Percentiles rank a stretch among this genome's conserved stretches.
Conservation (phyloP, 352 stramenopile species). For the Vaucheria bursata region DNA sequence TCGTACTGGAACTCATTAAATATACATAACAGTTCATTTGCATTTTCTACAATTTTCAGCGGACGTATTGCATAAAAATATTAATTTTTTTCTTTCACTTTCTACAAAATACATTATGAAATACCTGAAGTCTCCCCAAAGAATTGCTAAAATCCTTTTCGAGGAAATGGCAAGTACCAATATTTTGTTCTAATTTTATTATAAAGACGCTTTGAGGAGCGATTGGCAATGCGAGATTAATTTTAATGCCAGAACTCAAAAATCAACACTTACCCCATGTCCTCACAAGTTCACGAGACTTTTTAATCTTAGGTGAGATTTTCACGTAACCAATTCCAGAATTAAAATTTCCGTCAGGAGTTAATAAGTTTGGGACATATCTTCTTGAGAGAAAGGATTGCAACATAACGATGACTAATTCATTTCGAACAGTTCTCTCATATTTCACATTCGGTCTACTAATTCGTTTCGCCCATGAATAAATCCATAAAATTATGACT, state of each 20-base stretch:
- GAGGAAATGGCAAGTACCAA: too few species aligned
- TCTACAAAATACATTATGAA: too few species aligned
- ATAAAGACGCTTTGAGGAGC: neutral
- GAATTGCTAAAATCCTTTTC: too few species aligned
- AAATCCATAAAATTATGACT: neutral
- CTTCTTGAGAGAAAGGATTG: neutral
- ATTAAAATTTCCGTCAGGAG: slow-evolving; percentile 40
- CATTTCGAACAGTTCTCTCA: neutral
- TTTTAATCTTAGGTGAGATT: slow-evolving; percentile 11
- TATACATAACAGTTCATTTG: too few species aligned
- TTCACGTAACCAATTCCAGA: slow-evolving; percentile 33
- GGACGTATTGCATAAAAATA: too few species aligned
- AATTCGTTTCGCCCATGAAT: neutral
- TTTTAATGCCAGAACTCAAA: neutral
- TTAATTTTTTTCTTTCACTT: too few species aligned
- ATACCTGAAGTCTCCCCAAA: too few species aligned
- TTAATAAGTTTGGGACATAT: slow-evolving; percentile 34
- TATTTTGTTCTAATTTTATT: neutral
- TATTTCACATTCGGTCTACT: neutral
- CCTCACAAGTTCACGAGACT: slow-evolving; percentile 28
- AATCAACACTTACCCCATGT: slow-evolving; percentile 45
- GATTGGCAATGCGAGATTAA: neutral
- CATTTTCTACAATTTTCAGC: too few species aligned
- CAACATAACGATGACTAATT: neutral
- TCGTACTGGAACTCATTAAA: too few species aligned